These are phyloP conservation scores for Cystoderma amianthinum DNA, from an alignment of 768 basidiomycete species.

Conservation along the genomic window DNA sequence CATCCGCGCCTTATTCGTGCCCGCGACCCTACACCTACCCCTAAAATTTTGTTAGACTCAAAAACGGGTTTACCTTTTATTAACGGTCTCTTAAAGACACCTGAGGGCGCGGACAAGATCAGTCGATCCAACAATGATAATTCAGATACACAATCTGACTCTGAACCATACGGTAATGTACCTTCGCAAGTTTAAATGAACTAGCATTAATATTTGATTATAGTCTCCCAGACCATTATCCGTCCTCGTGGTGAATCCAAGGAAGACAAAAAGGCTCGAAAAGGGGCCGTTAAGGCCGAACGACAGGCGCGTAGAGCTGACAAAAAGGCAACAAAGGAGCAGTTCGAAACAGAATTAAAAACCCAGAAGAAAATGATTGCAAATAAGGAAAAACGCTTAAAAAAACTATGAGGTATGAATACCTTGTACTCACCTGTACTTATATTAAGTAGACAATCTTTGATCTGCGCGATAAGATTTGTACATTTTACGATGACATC, in stretches of 20 bases:
- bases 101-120: conserved; percentile 4
- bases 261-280: conserved; percentile 69
- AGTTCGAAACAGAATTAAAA: conserved; percentile 57
- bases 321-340: conserved; percentile 61
- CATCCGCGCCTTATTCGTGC: conserved; percentile 86
- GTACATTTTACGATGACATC: conserved; percentile 8
- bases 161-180: conserved; percentile 10
- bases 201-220: not conserved
- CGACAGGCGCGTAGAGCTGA: conserved; percentile 57
- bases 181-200: not conserved
- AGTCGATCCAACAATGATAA: conserved; percentile 18
- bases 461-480: conserved; percentile 10
- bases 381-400: conserved; percentile 35
- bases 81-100: conserved; percentile 14
- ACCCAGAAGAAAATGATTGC: conserved; percentile 47
- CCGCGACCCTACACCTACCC: conserved; percentile 41
- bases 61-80: conserved; percentile 72
- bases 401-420: conserved; percentile 43
- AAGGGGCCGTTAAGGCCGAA: conserved; percentile 60
- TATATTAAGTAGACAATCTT: conserved; percentile 5
- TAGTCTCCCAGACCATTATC: conserved; percentile 46
- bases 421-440: conserved; percentile 8
- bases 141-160: conserved; percentile 15
- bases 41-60: conserved; percentile 67
- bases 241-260: conserved; percentile 72